Evolutionary conservation across 2,329 filamentous ascomycete genomes (phyloP).

Genomic region (Aciculosporium take): DNA sequence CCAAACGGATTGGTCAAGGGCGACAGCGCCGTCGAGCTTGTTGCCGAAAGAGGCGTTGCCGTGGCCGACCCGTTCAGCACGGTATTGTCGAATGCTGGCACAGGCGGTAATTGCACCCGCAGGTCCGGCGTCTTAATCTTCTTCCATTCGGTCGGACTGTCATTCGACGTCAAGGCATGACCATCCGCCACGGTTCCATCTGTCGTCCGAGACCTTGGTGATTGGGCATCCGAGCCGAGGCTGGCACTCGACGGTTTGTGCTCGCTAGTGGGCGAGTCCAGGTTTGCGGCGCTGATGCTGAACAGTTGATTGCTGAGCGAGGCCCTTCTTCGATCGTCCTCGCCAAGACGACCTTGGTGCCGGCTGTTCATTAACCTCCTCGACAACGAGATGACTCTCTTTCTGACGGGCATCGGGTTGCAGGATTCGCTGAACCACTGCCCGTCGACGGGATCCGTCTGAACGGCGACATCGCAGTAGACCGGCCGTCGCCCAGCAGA

Average conservation of each 20-base stretch:
- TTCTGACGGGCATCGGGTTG: conserved; percentile 25
- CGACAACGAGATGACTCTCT: conserved; percentile 38
- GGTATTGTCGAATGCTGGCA: conserved; percentile 33
- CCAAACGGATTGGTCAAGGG: conserved; percentile 35
- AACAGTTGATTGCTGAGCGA: conserved; percentile 11
- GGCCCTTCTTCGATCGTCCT: conserved; percentile 21
- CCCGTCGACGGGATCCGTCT: conserved; percentile 40
- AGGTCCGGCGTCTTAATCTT: conserved; percentile 31
- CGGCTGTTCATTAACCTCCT: conserved; percentile 37
- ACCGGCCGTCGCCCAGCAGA: conserved; percentile 25
- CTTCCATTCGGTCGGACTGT: neutral
- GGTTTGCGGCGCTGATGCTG: conserved; percentile 24
- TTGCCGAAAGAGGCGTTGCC: conserved; percentile 33
- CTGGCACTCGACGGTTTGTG: conserved; percentile 12
- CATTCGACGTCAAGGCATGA: conserved; percentile 8
- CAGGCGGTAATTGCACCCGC: conserved; percentile 42
- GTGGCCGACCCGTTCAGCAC: conserved; percentile 14
- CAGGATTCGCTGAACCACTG: conserved; percentile 34
- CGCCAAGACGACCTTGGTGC: conserved; percentile 27
- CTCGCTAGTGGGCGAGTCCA: conserved; percentile 23
- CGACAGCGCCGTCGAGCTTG: conserved; percentile 31
- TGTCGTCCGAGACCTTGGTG: conserved; percentile 11
- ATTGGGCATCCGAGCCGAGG: conserved; percentile 12
- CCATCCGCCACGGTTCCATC: conserved; percentile 20
- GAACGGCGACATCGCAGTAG: conserved; percentile 37